Evolutionary conservation across 78 protist genomes (phyloP), one percentile per base, ranked within the genome.

Genomic region (Dictyostelium purpureum): DNA sequence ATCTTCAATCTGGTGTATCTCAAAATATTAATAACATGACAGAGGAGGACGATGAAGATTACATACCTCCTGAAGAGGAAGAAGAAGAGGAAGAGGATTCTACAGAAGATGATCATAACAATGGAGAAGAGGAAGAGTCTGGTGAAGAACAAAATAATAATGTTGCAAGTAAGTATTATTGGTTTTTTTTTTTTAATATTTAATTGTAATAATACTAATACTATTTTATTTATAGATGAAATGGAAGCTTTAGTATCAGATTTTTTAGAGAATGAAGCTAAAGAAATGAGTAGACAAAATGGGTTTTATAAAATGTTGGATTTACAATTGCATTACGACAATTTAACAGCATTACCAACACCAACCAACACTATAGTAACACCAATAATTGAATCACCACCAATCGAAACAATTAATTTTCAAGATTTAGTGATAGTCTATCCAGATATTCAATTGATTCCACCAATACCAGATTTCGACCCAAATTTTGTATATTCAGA

Each of bases 41-140:
- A 10, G 92, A 85, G 6, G 92, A 85, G 1, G 92, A 85, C 0
- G 92, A 85, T 47, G 54, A 57, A 35, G 92, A 85, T 59, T 85
- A 85, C 61, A 33, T 85, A 1, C 92, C 92, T 28, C 76, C 47
- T 12, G 90, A 82, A 16, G 90, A 82, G 14, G 89, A 80, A 12
- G 77, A 80, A 7, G 90, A 67, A 0, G 73, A 49, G n/a, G 90
- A 82, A 0, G 90, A 70, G 0, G 79, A 82, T 21, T 24, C 2
- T 54, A 28, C 2, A 14, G 42, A 35, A 26, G 42, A 19, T 1
- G 43, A 33, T 31, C 16, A 52, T 75, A 2, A 52, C 0, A 31
- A 67, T 67, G 45, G 7, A 2, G 38, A 28, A 11, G 19, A 26
- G 11, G 37, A 73, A n/a, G 59, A 45, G 21, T 16, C 24, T 45